phyloP scores from a whole-genome alignment of 768 basidiomycete genomes.

The Boletus sensibilis region DNA sequence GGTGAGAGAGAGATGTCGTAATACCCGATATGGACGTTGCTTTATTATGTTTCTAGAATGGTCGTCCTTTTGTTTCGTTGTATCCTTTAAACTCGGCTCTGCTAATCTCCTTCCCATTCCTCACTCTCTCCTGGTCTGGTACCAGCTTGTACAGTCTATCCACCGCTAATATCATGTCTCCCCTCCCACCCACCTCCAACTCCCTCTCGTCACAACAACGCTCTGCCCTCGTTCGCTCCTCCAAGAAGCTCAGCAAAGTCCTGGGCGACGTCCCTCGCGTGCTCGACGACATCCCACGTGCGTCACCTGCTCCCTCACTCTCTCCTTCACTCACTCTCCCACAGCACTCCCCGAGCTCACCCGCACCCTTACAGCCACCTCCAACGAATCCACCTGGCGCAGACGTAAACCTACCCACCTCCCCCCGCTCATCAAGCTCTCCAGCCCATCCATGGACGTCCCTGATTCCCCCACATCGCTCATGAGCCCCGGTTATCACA shows the following conservation, averaged over 20 bases:
- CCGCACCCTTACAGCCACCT: neutral
- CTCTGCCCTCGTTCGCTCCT: constrained; percentile 53
- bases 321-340: neutral
- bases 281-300: constrained; percentile 35
- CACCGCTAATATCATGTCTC: constrained; percentile 3
- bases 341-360: constrained; percentile 4
- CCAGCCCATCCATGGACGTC: neutral
- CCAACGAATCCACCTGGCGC: constrained; percentile 19
- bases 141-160: constrained; percentile 14
- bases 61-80: neutral
- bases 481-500: constrained; percentile 1
- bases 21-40: neutral
- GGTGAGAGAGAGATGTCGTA: too few relatives aligned
- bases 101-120: too few relatives aligned
- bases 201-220: constrained; percentile 50
- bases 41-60: neutral
- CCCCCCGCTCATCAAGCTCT: constrained; percentile 25
- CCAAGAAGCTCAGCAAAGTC: constrained; percentile 58
- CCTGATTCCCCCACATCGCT: constrained; percentile 6
- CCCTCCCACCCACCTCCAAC: constrained; percentile 60
- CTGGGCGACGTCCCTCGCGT: constrained; percentile 61
- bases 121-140: constrained; percentile 24
- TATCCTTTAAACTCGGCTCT: too few relatives aligned
- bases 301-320: neutral
- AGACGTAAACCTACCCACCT: constrained; percentile 31